Percentiles rank a stretch among this genome's conserved stretches.
Conservation (phyloP, 2,329 filamentous ascomycete genomes). For the Diaporthe sp. region DNA sequence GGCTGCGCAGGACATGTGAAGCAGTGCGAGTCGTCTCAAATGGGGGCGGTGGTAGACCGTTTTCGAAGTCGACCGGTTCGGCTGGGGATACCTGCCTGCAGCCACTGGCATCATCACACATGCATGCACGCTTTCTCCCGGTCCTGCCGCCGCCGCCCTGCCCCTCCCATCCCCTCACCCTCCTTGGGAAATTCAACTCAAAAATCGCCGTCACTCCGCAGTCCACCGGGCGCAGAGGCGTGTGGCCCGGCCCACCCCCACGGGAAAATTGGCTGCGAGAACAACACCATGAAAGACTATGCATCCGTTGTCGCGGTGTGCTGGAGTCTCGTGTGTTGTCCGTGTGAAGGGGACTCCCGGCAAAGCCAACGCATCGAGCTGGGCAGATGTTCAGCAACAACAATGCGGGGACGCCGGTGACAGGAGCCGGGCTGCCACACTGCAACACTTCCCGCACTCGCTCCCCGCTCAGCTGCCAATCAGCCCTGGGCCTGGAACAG, state of each 20-base stretch:
- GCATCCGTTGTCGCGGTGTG: background rate
- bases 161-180: background rate
- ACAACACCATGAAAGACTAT: background rate
- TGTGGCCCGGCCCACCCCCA: background rate
- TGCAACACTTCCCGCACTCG: constrained; percentile 4
- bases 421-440: constrained; percentile 30
- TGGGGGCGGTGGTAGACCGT: constrained; percentile 16
- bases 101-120: constrained; percentile 15
- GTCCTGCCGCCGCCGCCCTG: background rate
- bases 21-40: constrained; percentile 1
- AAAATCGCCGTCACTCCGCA: background rate
- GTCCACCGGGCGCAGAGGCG: background rate
- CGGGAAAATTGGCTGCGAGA: background rate
- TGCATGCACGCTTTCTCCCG: background rate
- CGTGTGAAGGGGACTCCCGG: constrained; percentile 2
- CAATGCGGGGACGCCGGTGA: constrained; percentile 28
- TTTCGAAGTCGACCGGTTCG: constrained; percentile 4
- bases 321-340: constrained; percentile 22
- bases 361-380: constrained; percentile 11
- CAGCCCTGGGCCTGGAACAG: constrained; percentile 35
- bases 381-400: background rate
- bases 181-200: background rate
- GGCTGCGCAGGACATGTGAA: background rate
- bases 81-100: constrained; percentile 8
- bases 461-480: constrained; percentile 4